Evolutionary conservation across 2,329 filamentous ascomycete species (phyloP).

Genomic region (Botrytis cinerea): DNA sequence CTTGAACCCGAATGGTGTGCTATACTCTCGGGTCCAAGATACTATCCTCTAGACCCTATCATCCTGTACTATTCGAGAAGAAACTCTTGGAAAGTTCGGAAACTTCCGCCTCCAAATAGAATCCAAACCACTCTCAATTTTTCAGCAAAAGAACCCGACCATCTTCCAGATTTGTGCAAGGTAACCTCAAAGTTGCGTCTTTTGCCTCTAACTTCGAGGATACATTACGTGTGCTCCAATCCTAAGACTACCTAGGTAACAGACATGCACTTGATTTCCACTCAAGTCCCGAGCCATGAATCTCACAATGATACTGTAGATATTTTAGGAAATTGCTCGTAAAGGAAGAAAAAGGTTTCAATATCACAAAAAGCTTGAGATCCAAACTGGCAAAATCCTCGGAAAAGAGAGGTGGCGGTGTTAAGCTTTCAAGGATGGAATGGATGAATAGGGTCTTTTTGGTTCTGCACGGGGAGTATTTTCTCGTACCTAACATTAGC

Average conservation of each 20-base stretch:
- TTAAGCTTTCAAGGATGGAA: background rate
- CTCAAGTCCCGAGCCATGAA: background rate
- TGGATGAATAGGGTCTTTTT: background rate
- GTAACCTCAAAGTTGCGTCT: background rate
- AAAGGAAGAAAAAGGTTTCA: background rate
- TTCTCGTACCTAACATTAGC: background rate
- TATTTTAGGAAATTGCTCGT: conserved; percentile 1
- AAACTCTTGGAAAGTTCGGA: background rate
- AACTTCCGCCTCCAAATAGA: background rate
- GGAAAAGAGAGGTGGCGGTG: background rate
- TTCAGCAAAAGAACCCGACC: background rate
- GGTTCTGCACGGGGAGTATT: background rate
- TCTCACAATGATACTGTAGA: background rate
- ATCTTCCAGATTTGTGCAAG: background rate
- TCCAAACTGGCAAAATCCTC: background rate
- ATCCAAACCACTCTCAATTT: background rate
- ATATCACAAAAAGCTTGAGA: background rate
- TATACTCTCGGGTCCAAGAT: background rate
- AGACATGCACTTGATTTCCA: background rate
- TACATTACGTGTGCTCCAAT: background rate
- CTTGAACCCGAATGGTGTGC: background rate
- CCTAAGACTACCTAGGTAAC: background rate
- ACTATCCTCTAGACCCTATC: background rate
- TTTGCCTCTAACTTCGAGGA: background rate
- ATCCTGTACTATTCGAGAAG: background rate